phyloP scores from a whole-genome alignment of 192 early-diverging fungal species.

The Linnemannia zychae region DNA sequence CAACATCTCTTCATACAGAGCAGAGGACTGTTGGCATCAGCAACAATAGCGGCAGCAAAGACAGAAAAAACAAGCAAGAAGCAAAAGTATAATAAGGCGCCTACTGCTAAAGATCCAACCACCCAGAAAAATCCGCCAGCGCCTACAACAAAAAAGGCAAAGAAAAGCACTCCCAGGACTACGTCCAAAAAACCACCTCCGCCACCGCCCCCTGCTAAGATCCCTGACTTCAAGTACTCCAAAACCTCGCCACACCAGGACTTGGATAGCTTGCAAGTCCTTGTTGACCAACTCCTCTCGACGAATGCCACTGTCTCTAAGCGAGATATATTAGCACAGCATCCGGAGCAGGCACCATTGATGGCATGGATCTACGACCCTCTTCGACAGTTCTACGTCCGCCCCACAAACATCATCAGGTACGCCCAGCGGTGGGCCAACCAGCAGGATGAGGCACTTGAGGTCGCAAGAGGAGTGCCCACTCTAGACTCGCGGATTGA shows the following conservation, averaged over 20 bases:
- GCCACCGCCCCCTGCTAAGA: background rate
- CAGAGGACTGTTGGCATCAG: background rate
- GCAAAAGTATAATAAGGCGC: background rate
- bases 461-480: background rate
- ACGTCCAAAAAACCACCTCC: background rate
- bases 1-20: background rate
- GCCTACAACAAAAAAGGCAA: background rate
- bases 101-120: background rate
- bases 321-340: slow-evolving; percentile 11
- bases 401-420: slow-evolving; percentile 6
- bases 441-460: slow-evolving; percentile 10
- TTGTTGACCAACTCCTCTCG: slow-evolving; percentile 26
- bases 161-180: background rate
- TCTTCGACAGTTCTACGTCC: slow-evolving; percentile 23
- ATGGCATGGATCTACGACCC: slow-evolving; percentile 54
- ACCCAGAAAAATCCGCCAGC: background rate
- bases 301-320: slow-evolving; percentile 29
- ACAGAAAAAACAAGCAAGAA: background rate
- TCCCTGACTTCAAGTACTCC: slow-evolving; percentile 27
- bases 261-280: slow-evolving; percentile 18
- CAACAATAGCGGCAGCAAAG: background rate
- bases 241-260: slow-evolving; percentile 11
- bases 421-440: slow-evolving; percentile 29
- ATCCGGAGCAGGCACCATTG: slow-evolving; percentile 30
- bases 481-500: background rate